These are phyloP conservation scores for Hemileccinum impolitum DNA, from an alignment of 768 basidiomycete species.

Conservation along the genomic window DNA sequence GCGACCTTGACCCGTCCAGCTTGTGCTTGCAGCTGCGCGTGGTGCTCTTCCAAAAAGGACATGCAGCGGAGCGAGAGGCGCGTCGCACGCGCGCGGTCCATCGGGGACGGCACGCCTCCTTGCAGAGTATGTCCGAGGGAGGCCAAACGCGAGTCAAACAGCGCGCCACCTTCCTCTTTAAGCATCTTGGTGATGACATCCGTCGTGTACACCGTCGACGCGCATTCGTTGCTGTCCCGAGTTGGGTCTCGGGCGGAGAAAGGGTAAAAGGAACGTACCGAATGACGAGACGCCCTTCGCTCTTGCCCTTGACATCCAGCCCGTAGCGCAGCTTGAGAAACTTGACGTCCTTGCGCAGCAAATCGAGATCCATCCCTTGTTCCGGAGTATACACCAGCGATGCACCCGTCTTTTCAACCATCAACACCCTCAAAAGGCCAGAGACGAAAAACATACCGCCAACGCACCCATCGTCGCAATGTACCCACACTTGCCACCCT, in stretches of 20 bases:
- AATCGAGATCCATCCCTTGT: conserved; percentile 78
- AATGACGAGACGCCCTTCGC: conserved; percentile 91
- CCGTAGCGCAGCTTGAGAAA: conserved; percentile 84
- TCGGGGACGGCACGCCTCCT: conserved; percentile 92
- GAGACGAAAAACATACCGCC: conserved; percentile 58
- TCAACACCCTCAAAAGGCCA: neutral
- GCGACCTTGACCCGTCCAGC: conserved; percentile 53
- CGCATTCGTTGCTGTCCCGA: conserved; percentile 67
- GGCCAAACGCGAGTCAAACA: conserved; percentile 96
- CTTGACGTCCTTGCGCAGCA: conserved; percentile 77
- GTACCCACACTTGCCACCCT: conserved; percentile 96
- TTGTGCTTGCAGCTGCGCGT: conserved; percentile 50
- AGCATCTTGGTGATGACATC: conserved; percentile 91
- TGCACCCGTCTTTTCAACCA: conserved; percentile 69
- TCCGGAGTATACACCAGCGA: conserved; percentile 94
- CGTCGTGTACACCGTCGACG: conserved; percentile 88
- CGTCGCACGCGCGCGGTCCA: conserved; percentile 88
- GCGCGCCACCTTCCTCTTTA: conserved; percentile 85
- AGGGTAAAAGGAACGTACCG: conserved; percentile 49
- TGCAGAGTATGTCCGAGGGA: conserved; percentile 96
- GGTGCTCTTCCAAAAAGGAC: conserved; percentile 87
- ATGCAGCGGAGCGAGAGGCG: conserved; percentile 91
- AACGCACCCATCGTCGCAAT: conserved; percentile 94
- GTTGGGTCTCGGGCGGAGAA: neutral
- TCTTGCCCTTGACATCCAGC: conserved; percentile 84